Conservation (phyloP, 352 stramenopile genomes). For the Phytophthora foliorum region DNA sequence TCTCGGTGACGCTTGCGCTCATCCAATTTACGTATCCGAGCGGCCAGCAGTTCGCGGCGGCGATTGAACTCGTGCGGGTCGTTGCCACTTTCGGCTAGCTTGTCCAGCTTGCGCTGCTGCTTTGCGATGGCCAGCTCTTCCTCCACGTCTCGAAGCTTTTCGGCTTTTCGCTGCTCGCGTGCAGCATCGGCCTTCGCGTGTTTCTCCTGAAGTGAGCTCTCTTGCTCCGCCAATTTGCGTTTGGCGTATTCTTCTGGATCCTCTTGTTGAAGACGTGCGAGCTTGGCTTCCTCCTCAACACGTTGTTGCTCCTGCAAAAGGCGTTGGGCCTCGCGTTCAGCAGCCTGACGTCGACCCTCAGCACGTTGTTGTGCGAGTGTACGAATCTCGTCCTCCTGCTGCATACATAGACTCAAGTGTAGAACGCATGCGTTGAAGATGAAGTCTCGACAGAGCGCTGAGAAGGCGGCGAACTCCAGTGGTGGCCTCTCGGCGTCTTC, state of each 20-base stretch:
- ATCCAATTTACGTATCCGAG: slow-evolving; percentile 51
- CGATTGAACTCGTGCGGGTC: slow-evolving; percentile 59
- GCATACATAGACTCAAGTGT: slow-evolving; percentile 54
- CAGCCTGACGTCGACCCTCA: slow-evolving; percentile 20
- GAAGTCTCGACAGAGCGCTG: slow-evolving; percentile 63
- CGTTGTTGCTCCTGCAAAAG: slow-evolving; percentile 28
- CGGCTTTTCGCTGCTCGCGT: slow-evolving; percentile 55
- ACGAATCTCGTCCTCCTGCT: slow-evolving; percentile 51
- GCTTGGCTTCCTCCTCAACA: slow-evolving; percentile 38
- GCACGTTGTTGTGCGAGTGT: slow-evolving; percentile 20
- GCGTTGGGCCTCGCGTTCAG: slow-evolving; percentile 32
- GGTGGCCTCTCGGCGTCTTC: slow-evolving; percentile 32
- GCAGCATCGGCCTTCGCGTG: slow-evolving; percentile 48
- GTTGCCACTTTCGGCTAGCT: slow-evolving; percentile 46
- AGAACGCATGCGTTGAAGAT: slow-evolving; percentile 66
- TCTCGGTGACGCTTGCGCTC: slow-evolving; percentile 60
- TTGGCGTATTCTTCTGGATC: slow-evolving; percentile 59
- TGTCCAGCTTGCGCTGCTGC: slow-evolving; percentile 69
- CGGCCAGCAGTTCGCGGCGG: slow-evolving; percentile 55
- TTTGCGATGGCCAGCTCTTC: slow-evolving; percentile 72
- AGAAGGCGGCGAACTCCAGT: slow-evolving; percentile 74
- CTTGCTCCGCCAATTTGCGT: slow-evolving; percentile 45
- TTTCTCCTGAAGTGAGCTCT: slow-evolving; percentile 42
- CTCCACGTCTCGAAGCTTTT: slow-evolving; percentile 61
- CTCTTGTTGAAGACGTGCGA: slow-evolving; percentile 44